Percentiles rank a stretch among this genome's conserved stretches.
phyloP scores from a whole-genome alignment of 2,329 filamentous ascomycete genomes.

The Sclerotinia nivalis region DNA sequence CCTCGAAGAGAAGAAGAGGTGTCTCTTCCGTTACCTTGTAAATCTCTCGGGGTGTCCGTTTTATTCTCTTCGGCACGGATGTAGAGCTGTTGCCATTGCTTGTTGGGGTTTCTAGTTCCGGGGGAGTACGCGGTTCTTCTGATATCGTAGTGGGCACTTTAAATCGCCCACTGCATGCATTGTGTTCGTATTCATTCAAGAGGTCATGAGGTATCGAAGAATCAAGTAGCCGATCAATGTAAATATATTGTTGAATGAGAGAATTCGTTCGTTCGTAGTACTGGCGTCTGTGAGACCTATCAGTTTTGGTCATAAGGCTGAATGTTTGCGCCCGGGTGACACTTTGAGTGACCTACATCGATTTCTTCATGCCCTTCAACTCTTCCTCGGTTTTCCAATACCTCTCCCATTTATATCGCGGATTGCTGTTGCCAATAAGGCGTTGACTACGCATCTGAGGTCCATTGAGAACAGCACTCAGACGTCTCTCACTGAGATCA shows the following conservation, averaged over 20 bases:
- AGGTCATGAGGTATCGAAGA: conserved; percentile 90
- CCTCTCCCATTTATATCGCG: conserved; percentile 75
- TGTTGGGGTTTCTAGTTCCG: conserved; percentile 25
- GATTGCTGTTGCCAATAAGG: conserved; percentile 85
- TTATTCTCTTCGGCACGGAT: conserved; percentile 55
- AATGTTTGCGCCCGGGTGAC: conserved; percentile 11
- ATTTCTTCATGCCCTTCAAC: conserved; percentile 68
- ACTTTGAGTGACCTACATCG: conserved; percentile 53
- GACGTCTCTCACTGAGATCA: conserved; percentile 55
- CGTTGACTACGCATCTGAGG: conserved; percentile 79
- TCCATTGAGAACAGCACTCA: conserved; percentile 61
- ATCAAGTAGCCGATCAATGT: conserved; percentile 87
- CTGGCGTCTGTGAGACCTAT: conserved; percentile 54
- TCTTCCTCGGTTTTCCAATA: conserved; percentile 84
- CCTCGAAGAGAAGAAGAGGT: conserved; percentile 54
- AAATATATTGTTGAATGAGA: conserved; percentile 87
- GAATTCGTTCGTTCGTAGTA: conserved; percentile 92
- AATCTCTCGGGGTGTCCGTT: conserved; percentile 81
- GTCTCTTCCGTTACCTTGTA: conserved; percentile 72
- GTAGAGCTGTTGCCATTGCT: conserved; percentile 39
- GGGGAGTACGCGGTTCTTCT: conserved; percentile 58
- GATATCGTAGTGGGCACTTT: conserved; percentile 72
- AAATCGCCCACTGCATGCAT: conserved; percentile 44
- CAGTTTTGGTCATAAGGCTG: conserved; percentile 27
- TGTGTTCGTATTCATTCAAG: conserved; percentile 81